phyloP scores from a whole-genome alignment of 2,329 filamentous ascomycete genomes.

The Trichoderma guizhouense region DNA sequence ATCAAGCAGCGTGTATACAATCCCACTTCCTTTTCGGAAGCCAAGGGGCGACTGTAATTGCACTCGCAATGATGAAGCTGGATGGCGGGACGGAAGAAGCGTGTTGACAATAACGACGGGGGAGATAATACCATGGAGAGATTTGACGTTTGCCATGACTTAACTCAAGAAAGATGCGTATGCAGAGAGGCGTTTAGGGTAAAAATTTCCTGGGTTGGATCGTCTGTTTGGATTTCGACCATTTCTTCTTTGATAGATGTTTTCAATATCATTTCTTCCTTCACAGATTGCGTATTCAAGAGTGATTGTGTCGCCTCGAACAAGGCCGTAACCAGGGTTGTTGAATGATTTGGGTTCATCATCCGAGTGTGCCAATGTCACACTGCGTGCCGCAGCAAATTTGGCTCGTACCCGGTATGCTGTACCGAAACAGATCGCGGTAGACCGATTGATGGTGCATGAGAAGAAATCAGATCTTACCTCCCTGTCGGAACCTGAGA shows the following conservation, averaged over 20 bases:
- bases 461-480: not conserved
- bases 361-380: not conserved
- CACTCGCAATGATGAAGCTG: not conserved
- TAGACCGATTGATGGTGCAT: not conserved
- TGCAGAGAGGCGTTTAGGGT: constrained; percentile 12
- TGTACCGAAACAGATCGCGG: not conserved
- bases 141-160: constrained; percentile 2
- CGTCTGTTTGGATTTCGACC: not conserved
- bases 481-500: not conserved
- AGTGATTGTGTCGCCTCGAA: not conserved
- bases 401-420: not conserved
- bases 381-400: not conserved
- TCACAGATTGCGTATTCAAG: not conserved
- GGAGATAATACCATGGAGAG: not conserved
- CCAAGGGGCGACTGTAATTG: constrained; percentile 32
- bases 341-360: not conserved
- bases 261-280: not conserved
- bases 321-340: too few relatives aligned
- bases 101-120: not conserved
- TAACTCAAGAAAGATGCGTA: not conserved
- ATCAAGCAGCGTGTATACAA: constrained; percentile 62
- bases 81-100: not conserved
- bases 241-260: constrained; percentile 1
- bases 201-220: not conserved
- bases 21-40: constrained; percentile 45